phyloP scores from a whole-genome alignment of 140 eudicot species.

The Cichorium intybus region DNA sequence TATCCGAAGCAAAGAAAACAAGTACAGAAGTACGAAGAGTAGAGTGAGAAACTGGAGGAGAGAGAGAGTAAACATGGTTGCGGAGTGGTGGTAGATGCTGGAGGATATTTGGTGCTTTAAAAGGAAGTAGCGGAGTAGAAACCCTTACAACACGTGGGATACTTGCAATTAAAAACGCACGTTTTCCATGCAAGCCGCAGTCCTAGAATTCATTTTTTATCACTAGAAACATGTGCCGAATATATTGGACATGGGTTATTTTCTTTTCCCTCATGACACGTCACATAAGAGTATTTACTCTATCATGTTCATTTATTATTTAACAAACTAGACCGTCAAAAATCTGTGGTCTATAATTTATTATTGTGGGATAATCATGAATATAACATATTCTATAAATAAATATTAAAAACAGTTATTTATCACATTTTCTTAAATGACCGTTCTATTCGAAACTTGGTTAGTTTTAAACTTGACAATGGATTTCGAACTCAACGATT shows the following conservation, averaged over 20 bases:
- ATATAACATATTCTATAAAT: too few species aligned
- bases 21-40: constrained; percentile 22
- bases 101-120: constrained; percentile 9
- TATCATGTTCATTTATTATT: not conserved
- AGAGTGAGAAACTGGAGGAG: constrained; percentile 34
- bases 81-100: constrained; percentile 1
- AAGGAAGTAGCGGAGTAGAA: not conserved
- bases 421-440: too few species aligned
- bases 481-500: too few species aligned
- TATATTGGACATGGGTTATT: not conserved
- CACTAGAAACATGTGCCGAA: constrained; percentile 32
- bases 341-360: not conserved
- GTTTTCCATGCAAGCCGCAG: constrained; percentile 39
- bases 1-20: constrained; percentile 13
- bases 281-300: not conserved
- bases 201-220: not conserved
- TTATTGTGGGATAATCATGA: too few species aligned
- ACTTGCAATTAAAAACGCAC: constrained; percentile 13
- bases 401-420: too few species aligned
- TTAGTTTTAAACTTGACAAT: too few species aligned
- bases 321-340: not conserved
- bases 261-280: not conserved
- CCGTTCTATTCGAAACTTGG: too few species aligned
- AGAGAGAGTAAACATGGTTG: constrained; percentile 34
- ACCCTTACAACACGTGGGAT: constrained; percentile 10